phyloP scores from a whole-genome alignment of 306 rosid species.

The Crotalaria pallida region DNA sequence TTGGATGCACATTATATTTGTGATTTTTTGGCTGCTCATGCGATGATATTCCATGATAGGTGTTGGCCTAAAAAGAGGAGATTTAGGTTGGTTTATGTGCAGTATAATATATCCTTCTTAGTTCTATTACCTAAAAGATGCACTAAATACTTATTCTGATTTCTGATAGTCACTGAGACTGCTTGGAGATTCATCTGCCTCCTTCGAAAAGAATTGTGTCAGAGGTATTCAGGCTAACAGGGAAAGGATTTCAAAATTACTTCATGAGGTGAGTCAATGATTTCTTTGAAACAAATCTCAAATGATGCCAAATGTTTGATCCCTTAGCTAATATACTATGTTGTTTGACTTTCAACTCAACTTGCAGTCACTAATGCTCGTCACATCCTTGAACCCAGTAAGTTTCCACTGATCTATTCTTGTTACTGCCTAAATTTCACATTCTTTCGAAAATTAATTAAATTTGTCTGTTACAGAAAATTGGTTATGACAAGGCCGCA shows the following conservation, averaged over 20 bases:
- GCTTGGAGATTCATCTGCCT: slow-evolving; percentile 89
- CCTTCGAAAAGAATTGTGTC: slow-evolving; percentile 95
- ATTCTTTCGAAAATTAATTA: slow-evolving; percentile 4
- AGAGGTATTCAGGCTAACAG: slow-evolving; percentile 90
- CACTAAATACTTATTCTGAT: not conserved
- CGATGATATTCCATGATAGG: slow-evolving; percentile 4
- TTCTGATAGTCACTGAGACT: slow-evolving; percentile 76
- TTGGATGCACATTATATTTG: not conserved
- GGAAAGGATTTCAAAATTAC: slow-evolving; percentile 88
- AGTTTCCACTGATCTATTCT: slow-evolving; percentile 33
- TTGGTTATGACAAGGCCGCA: slow-evolving; percentile 97
- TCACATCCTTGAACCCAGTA: slow-evolving; percentile 92
- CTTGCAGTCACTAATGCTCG: slow-evolving; percentile 93
- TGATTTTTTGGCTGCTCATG: not conserved
- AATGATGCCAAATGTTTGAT: slow-evolving; percentile 2
- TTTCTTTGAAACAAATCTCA: slow-evolving; percentile 1
- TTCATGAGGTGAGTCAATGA: slow-evolving; percentile 71
- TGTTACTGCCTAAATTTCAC: slow-evolving; percentile 6
- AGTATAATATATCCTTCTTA: not conserved
- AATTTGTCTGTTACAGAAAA: slow-evolving; percentile 60
- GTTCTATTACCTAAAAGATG: not conserved
- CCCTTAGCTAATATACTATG: slow-evolving; percentile 30
- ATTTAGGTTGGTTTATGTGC: not conserved
- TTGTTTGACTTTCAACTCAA: slow-evolving; percentile 26
- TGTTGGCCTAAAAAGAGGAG: not conserved